Conservation (phyloP, 2,329 filamentous ascomycete species). For the Hypoxylon sp. region DNA sequence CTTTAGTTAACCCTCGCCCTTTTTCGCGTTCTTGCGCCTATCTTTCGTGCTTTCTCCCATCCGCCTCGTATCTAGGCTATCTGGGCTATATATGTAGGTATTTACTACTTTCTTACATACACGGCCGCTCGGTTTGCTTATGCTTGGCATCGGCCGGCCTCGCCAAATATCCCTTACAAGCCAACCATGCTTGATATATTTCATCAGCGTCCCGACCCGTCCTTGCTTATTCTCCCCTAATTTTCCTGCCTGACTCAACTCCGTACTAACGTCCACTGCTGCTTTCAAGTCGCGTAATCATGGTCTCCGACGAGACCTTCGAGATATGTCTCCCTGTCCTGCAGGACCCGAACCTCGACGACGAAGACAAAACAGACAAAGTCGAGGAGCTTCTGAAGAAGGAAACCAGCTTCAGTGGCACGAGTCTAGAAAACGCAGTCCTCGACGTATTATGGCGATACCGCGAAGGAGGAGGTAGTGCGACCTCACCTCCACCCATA, state of each 20-base stretch:
- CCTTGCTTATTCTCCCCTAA: constrained; percentile 27
- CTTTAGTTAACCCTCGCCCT: constrained; percentile 51
- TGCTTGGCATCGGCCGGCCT: constrained; percentile 39
- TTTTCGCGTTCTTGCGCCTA: constrained; percentile 38
- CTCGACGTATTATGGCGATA: constrained; percentile 92
- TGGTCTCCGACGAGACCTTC: constrained; percentile 95
- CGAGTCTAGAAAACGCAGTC: constrained; percentile 88
- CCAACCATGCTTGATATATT: constrained; percentile 42
- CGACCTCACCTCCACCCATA: constrained; percentile 84
- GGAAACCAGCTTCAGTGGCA: constrained; percentile 81
- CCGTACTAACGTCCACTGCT: constrained; percentile 31
- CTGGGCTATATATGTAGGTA: constrained; percentile 25
- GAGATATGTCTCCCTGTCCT: constrained; percentile 92
- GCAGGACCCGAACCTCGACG: constrained; percentile 84
- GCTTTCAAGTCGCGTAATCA: constrained; percentile 61
- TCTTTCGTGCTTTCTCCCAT: constrained; percentile 32
- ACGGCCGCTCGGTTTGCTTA: constrained; percentile 27
- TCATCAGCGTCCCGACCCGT: constrained; percentile 29
- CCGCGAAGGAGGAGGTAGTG: constrained; percentile 74
- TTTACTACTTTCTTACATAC: constrained; percentile 29
- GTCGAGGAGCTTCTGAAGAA: constrained; percentile 88
- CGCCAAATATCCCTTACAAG: constrained; percentile 38
- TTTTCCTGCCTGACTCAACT: constrained; percentile 18
- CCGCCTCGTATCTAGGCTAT: constrained; percentile 30
- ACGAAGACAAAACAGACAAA: constrained; percentile 95